These are phyloP conservation scores for Penicillium sp. DNA, from an alignment of 2,329 filamentous ascomycete species.

Conservation along the genomic window DNA sequence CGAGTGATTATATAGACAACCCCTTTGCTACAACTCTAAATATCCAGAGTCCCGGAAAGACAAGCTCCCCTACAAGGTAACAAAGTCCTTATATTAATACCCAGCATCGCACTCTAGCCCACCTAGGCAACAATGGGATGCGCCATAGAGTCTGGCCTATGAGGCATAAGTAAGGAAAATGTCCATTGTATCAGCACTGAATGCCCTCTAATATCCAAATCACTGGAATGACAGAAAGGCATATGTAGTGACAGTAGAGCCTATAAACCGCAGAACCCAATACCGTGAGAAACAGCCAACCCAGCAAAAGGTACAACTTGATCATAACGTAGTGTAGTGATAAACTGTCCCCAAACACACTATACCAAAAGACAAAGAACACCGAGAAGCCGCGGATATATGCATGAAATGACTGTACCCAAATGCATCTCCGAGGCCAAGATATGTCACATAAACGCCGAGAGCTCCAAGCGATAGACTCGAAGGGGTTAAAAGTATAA, in stretches of 20 bases:
- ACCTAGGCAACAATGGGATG: too few species aligned
- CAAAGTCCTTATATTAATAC: too few species aligned
- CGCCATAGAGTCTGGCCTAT: too few species aligned
- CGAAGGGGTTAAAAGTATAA: conserved; percentile 1
- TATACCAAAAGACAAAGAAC: conserved; percentile 1
- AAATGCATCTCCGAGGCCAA: conserved; percentile 1
- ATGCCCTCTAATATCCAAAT: neutral
- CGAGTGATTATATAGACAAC: too few species aligned
- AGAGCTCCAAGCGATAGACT: neutral
- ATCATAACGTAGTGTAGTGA: conserved; percentile 11
- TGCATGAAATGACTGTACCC: conserved; percentile 6
- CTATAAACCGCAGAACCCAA: neutral
- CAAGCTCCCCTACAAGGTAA: too few species aligned
- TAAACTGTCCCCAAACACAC: conserved; percentile 4
- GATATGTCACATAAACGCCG: conserved; percentile 10
- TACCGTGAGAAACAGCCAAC: neutral
- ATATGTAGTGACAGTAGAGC: neutral
- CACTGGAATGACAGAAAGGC: neutral
- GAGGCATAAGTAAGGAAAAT: neutral
- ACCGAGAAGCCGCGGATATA: conserved; percentile 9
- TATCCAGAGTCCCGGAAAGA: too few species aligned
- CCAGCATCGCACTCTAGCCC: too few species aligned
- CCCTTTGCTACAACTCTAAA: too few species aligned
- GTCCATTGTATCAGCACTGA: neutral
- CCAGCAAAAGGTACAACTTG: neutral